A percentile compares a stretch with the other conserved stretches of the same genome.
phyloP scores from a whole-genome alignment of 768 basidiomycete genomes.

The Suillus brevipes region DNA sequence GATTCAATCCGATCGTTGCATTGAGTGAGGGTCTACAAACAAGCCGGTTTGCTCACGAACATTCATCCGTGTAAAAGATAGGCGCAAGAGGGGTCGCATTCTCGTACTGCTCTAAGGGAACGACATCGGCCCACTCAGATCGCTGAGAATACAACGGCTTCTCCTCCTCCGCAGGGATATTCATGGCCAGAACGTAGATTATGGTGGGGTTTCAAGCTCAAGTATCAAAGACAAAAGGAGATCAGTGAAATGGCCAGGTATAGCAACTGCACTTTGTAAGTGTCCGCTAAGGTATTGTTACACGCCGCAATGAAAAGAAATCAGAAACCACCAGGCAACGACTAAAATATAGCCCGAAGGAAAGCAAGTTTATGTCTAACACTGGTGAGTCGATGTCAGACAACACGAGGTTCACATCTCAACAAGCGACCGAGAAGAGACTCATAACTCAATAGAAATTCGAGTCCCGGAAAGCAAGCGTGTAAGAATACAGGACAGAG shows the following conservation, averaged over 20 bases:
- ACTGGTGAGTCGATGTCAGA: neutral
- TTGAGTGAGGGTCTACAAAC: slow-evolving; percentile 9
- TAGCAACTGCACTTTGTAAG: neutral
- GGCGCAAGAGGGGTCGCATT: slow-evolving; percentile 77
- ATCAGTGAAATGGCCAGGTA: neutral
- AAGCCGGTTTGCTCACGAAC: slow-evolving; percentile 46
- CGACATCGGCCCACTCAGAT: slow-evolving; percentile 79
- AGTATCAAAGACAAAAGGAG: neutral
- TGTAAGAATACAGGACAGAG: slow-evolving; percentile 22
- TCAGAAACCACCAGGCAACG: neutral
- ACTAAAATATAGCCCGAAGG: too few relatives aligned
- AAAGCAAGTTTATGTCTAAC: too few relatives aligned
- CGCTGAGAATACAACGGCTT: slow-evolving; percentile 53
- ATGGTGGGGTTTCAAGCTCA: neutral
- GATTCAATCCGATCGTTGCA: slow-evolving; percentile 7
- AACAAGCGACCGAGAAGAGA: neutral
- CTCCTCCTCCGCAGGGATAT: slow-evolving; percentile 11
- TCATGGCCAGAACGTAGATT: neutral
- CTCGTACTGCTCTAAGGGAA: slow-evolving; percentile 81
- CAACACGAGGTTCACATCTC: neutral
- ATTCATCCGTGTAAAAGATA: slow-evolving; percentile 88
- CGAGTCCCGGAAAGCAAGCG: slow-evolving; percentile 14
- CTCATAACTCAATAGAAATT: neutral
- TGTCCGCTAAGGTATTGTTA: neutral
- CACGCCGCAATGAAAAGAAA: neutral